Conservation (phyloP, 2,329 filamentous ascomycete genomes). For the Ambrosiella cleistominuta region DNA sequence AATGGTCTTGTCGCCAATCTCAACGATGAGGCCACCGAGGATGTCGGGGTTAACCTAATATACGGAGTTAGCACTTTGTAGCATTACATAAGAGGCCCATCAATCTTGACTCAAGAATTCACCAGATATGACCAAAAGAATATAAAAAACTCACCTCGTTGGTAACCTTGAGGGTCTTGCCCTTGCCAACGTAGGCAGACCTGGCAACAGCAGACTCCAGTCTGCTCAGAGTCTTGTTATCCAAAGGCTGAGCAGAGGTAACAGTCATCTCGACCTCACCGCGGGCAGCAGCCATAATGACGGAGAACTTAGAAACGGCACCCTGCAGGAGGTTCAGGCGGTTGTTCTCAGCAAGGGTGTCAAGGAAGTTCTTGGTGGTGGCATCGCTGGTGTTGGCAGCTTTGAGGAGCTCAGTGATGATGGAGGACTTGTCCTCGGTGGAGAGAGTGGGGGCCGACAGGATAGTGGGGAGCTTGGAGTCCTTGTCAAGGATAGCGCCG, state of each 20-base stretch:
- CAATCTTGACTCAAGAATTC: too few species aligned
- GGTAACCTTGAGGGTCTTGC: slow-evolving; percentile 96
- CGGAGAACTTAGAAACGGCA: slow-evolving; percentile 71
- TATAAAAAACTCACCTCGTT: slow-evolving; percentile 43
- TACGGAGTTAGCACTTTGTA: slow-evolving; percentile 13
- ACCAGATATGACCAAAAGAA: too few species aligned
- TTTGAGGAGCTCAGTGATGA: slow-evolving; percentile 79
- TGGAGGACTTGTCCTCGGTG: slow-evolving; percentile 62
- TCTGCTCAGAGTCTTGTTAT: slow-evolving; percentile 68
- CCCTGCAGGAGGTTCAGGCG: slow-evolving; percentile 65
- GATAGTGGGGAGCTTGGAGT: slow-evolving; percentile 62
- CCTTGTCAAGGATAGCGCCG: slow-evolving; percentile 55
- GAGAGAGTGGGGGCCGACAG: slow-evolving; percentile 66
- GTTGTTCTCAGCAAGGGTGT: slow-evolving; percentile 90
- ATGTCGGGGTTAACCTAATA: slow-evolving; percentile 84
- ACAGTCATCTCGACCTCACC: slow-evolving; percentile 90
- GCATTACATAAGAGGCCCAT: not conserved
- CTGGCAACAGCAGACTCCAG: slow-evolving; percentile 79
- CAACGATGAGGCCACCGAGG: slow-evolving; percentile 80
- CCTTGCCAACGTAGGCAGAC: slow-evolving; percentile 70
- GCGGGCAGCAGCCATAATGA: slow-evolving; percentile 72
- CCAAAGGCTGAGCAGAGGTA: slow-evolving; percentile 77
- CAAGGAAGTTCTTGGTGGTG: slow-evolving; percentile 86
- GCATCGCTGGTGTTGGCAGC: slow-evolving; percentile 55
- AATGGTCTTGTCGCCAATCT: slow-evolving; percentile 94